These are phyloP conservation scores for Arxiozyma telluris DNA, from an alignment of 1,139 yeast species.

Conservation along the genomic window DNA sequence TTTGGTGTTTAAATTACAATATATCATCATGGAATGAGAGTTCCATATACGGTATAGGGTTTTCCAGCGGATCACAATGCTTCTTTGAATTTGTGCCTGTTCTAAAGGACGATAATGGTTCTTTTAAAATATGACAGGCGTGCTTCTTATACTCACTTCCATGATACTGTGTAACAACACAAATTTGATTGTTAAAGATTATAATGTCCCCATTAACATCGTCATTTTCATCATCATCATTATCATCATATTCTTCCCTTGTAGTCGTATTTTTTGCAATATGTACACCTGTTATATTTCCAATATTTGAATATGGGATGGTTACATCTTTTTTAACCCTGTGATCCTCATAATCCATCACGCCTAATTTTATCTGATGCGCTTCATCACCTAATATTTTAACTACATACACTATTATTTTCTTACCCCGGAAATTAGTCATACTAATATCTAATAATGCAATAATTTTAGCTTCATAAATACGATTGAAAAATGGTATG, in stretches of 20 bases:
- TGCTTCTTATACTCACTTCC: background rate
- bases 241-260: background rate
- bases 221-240: background rate
- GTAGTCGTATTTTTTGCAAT: background rate
- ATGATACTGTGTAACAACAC: background rate
- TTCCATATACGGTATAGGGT: background rate
- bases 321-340: background rate
- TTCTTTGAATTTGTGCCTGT: background rate
- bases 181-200: background rate
- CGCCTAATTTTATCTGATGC: background rate
- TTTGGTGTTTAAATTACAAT: background rate
- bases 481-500: conserved; percentile 1
- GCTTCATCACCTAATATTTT: background rate
- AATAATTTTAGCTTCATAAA: background rate
- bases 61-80: background rate
- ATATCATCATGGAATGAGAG: background rate
- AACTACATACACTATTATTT: background rate
- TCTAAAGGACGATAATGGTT: background rate
- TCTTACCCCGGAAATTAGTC: background rate
- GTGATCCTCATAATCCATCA: background rate
- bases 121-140: background rate
- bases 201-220: background rate
- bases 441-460: background rate
- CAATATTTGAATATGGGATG: background rate
- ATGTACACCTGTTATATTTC: background rate